Base-by-base conservation (phyloP, 1,139 yeast genomes). In the Yamadazyma triangularis region DNA sequence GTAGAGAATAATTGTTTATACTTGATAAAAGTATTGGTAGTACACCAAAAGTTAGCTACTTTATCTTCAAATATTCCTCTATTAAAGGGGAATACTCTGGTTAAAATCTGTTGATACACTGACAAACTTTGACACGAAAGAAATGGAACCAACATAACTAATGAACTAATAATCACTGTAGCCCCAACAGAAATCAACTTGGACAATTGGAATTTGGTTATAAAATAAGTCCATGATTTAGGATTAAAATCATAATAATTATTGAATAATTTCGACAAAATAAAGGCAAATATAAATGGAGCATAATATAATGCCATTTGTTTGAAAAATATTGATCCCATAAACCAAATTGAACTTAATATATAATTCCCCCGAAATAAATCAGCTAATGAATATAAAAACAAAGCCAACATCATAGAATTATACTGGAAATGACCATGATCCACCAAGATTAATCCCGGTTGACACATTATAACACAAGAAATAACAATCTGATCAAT, bases 361-460 rank as follows among this genome's bases (percentile, higher is more conserved):
- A 77, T 65, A 34, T 78, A 70, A 46, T 77, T 75, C 24, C 79
- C 83, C 35, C 77, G 73, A 26, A 84, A 56, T 30, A 89, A 62
- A 41, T 80, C 80, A 34, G 77, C 76, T 23, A 88, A 61, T 1
- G 94, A 70, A 40, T 79, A 64, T 22, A 91, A 63, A 10, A 89
- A 70, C 22, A 87, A 64, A 0, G 98, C 98, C 29, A 93, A 73
- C 97, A 93, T 91, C 12, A 91, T 94, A 0, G 89, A 76, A 50
- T 93, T 91, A 60, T 78, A 89, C 60, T 93, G 98, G 59, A 91
- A 93, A 58, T 93, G 98, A 8, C 98, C 98, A 56, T 93, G 96
- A 53, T 93, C 99, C 34, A 93, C 79, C 35, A 93, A 67, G 27
- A 85, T 72, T 41, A 91, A 65, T 4, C 85, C 72, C 0, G 98